These are phyloP conservation scores for Mycosphaerella sp. DNA, from an alignment of 2,329 filamentous ascomycete genomes.

Conservation along the genomic window DNA sequence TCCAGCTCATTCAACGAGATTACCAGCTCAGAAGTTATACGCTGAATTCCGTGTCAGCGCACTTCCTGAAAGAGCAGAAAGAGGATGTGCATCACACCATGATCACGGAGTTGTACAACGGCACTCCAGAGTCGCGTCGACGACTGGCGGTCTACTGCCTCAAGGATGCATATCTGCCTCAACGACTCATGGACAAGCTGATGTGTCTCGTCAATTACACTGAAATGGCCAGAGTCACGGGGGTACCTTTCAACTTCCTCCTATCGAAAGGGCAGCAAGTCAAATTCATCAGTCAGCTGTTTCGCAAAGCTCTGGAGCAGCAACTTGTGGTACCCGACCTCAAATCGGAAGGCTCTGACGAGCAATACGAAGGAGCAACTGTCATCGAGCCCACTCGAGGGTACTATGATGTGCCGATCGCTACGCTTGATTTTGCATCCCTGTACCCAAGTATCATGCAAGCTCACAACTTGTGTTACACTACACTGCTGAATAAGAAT, in stretches of 20 bases:
- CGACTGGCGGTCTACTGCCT: slow-evolving; percentile 91
- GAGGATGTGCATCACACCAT: slow-evolving; percentile 99
- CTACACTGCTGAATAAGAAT: slow-evolving; percentile 75
- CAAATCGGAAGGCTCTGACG: slow-evolving; percentile 60
- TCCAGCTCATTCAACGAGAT: slow-evolving; percentile 93
- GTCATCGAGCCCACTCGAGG: slow-evolving; percentile 92
- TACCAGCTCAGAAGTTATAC: slow-evolving; percentile 96
- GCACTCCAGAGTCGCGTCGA: slow-evolving; percentile 84
- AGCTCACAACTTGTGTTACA: slow-evolving; percentile 97
- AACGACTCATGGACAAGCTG: slow-evolving; percentile 91
- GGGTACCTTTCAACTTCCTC: slow-evolving; percentile 93
- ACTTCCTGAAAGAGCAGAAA: slow-evolving; percentile 95
- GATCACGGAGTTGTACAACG: slow-evolving; percentile 98
- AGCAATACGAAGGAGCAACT: slow-evolving; percentile 95
- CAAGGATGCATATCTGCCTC: slow-evolving; percentile 94
- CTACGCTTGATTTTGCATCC: slow-evolving; percentile 96
- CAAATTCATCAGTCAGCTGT: slow-evolving; percentile 95
- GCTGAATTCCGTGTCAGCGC: slow-evolving; percentile 87
- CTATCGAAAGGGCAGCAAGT: slow-evolving; percentile 91
- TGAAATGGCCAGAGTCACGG: slow-evolving; percentile 98
- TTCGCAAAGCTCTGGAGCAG: slow-evolving; percentile 88
- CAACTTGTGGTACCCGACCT: slow-evolving; percentile 91
- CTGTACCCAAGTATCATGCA: slow-evolving; percentile 99
- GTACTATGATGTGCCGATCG: slow-evolving; percentile 92
- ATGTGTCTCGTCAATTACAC: slow-evolving; percentile 99